phyloP scores from a whole-genome alignment of 495 filamentous ascomycete genomes.

The Penicillium chermesinum region DNA sequence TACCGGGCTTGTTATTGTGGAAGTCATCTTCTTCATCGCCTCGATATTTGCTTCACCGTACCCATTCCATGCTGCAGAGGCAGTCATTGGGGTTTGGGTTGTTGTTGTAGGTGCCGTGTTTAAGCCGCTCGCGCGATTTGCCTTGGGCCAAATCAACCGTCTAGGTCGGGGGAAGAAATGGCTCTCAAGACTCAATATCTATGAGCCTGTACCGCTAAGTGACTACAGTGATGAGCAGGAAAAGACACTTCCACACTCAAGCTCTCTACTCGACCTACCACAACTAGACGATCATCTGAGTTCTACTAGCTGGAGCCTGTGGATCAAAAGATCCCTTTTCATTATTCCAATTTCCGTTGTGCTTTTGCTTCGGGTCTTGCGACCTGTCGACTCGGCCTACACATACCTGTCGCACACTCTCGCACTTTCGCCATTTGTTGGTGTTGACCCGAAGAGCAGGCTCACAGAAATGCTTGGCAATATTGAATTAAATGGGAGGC shows the following conservation, averaged over 20 bases:
- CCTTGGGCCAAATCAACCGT: background rate
- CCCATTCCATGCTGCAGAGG: conserved; percentile 20
- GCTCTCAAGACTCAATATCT: conserved; percentile 21
- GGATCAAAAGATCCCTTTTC: conserved; percentile 12
- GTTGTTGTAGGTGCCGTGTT: conserved; percentile 13
- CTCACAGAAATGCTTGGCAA: conserved; percentile 13
- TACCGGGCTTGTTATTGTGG: conserved; percentile 33
- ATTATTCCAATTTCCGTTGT: conserved; percentile 12
- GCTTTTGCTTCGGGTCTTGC: conserved; percentile 14
- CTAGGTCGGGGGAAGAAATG: conserved; percentile 11
- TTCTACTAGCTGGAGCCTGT: background rate
- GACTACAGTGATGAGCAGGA: conserved; percentile 25
- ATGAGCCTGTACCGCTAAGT: conserved; percentile 13
- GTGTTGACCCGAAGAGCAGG: conserved; percentile 19
- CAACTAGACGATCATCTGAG: background rate
- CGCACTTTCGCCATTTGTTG: conserved; percentile 17
- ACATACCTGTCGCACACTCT: conserved; percentile 24
- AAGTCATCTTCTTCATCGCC: conserved; percentile 18
- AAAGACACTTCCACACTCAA: conserved; percentile 10
- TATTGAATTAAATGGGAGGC: conserved; percentile 10
- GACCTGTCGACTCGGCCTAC: conserved; percentile 17
- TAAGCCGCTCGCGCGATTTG: conserved; percentile 2
- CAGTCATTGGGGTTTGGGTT: conserved; percentile 20
- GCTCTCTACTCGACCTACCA: conserved; percentile 11
- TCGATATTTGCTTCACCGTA: conserved; percentile 20